Evolutionary conservation across 257 asterid species (phyloP), one percentile per base, ranked within the genome.

Genomic region (Solanum bulbocastanum): DNA sequence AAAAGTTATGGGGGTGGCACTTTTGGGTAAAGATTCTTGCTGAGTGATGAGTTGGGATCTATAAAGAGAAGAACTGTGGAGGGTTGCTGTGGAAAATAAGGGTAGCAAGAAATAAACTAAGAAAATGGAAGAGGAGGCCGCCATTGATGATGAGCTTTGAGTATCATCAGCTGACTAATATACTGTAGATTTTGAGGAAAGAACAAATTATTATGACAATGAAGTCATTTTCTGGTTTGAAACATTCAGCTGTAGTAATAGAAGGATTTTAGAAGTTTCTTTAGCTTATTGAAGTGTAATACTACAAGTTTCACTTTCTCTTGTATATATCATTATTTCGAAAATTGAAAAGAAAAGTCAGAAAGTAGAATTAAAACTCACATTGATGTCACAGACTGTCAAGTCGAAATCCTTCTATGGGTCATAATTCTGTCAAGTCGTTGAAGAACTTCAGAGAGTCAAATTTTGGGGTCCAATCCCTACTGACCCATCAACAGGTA

Each of bases 1-100:
- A 86, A 87, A 93, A 6, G 91, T 91, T 39, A 91, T 90, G 33
- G 93, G 94, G 25, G 87, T 13, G 20, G 89, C 14, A 69, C 83
- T 65, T 68, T 73, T 46, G 73, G 87, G 37, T 78, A 27, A 78
- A 46, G 40, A 44, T 36, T 88, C 46, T 37, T 52, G 76, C n/a
- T 87, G 86, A 42, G 73, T 11, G 36, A 39, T 75, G 87, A 88
- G 87, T 1, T 87, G 84, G 40, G 92, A 85, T 68, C 89, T 86
- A 89, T 79, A 69, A 25, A 60, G 85, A 71, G 93, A 56, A 78
- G 84, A 12, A 52, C 81, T 84, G 90, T 72, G 91, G 91, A 78
- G 89, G 44, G 74, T 90, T 71, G 94, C 92, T 78, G 88, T 37
- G 75, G 92, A 69, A 74, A 89, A 68, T 16, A 76, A 30, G 20